Base-by-base conservation (phyloP, 2,329 filamentous ascomycete genomes). In the Talaromyces sp. region DNA sequence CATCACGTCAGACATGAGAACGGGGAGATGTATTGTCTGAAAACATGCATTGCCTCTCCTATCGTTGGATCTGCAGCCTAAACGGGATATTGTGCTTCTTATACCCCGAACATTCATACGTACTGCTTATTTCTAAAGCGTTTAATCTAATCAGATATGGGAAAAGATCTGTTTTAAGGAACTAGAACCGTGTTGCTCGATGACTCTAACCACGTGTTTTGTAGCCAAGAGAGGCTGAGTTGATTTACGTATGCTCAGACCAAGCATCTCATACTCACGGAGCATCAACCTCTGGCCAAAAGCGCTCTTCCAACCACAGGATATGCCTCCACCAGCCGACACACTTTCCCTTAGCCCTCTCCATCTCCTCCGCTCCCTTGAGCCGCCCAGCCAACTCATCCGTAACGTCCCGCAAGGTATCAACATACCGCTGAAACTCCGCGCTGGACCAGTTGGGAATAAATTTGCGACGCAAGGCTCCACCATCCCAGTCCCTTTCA, bases 391-490 rank as follows among this genome's bases (percentile, higher is more conserved):
- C 82, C 53, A 81, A 77, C 24, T 79, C 76, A 69, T 88, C 84
- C 59, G 88, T 75, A 8, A 88, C 77, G 24, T 69, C 72, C 27
- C 79, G 82, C 59, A 88, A 75, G 54, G 75, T 72, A 57, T 80
- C 74, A 14, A 88, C 86, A 74, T 88, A 88, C 56, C 65, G 73
- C 41, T 77, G 76, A 69, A 90, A 90, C 66, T 85, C 83, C 2
- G 70, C 65, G 63, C 82, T 85, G 51, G 83, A 85, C 88, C 87
- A 90, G 67, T 89, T 89, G 0, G 82, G 83, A 60, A 90, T 89
- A 63, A 90, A 88, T 67, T 84, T 81, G 55, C 77, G 78, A 60
- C 86, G 77, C 70, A 89, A 71, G 5, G 86, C 87, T 0, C 87
- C 87, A 0, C 86, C 86, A 69, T 89, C 87, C 0, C 76, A 76